Base-by-base conservation (phyloP, 2,329 filamentous ascomycete species). In the Curvularia sp. region DNA sequence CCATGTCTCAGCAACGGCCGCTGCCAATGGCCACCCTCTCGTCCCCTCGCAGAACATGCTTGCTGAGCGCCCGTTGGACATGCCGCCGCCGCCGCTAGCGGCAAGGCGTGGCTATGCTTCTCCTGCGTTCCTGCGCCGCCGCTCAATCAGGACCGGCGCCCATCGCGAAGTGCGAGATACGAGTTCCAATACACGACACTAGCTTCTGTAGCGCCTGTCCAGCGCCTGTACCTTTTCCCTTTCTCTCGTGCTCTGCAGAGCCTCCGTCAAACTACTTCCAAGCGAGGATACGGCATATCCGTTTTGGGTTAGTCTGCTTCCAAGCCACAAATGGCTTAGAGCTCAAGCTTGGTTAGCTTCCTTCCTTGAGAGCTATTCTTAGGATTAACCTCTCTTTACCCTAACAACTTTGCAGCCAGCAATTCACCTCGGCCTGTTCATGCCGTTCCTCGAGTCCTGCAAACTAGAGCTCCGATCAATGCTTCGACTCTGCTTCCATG, bases 371-470 rank as follows among this genome's bases (percentile, higher is more conserved):
- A n/a, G 52, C 70, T 74, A 74, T 71, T 70, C 66, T 68, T 74
- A 74, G 72, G 65, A 58, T 72, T 72, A 68, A 64, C 64, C 66
- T 72, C 68, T 45, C 39, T 53, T 39, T 61, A 49, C 47, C 47
- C 47, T 49, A 49, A 38, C 32, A 38, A 38, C 32, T 27, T 30
- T 46, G 43, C 43, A 19, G 25, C 43, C 43, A 46, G 9, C 43
- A 46, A 49, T 21, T 49, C 55, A 48, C 38, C 54, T 39, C 43
- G 41, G 54, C 34, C 34, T 36, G 41, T 34, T 49, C 21, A 42
- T 46, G 49, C 49, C 30, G 21, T 53, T 36, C 47, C 55, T 53
- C 49, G 34, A 28, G 34, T 28, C 53, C 36, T 56, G 48, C 43
- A 45, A 48, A 48, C 63, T 58, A 66, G 63, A 65, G 47, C 64